Evolutionary conservation across 1,284 basidiomycete genomes (phyloP).

Genomic region (Cryptococcus depauperatus): DNA sequence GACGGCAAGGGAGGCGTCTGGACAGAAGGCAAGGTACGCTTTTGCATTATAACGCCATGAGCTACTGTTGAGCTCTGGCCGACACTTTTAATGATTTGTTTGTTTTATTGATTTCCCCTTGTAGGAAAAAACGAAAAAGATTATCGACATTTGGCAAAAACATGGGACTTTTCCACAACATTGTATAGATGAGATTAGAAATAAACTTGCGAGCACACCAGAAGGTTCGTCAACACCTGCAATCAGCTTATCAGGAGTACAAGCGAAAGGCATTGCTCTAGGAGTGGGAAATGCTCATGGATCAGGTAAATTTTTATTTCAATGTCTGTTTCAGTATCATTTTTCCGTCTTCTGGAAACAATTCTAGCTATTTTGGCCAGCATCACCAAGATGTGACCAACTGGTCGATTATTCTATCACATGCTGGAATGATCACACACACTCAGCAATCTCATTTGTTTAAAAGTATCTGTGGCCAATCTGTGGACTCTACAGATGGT

Average conservation of each 20-base stretch:
- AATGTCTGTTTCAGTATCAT: constrained; percentile 1
- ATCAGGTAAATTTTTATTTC: constrained; percentile 16
- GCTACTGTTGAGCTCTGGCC: neutral
- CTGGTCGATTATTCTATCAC: no score
- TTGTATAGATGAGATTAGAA: constrained; percentile 24
- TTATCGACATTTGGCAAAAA: constrained; percentile 90
- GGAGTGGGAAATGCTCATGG: neutral
- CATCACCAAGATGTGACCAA: no score
- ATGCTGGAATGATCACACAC: no score
- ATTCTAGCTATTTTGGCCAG: no score
- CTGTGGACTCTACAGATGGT: no score
- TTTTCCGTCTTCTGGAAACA: neutral
- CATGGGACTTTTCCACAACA: constrained; percentile 69
- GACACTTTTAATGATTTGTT: constrained; percentile 1
- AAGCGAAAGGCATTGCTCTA: neutral
- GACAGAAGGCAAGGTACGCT: constrained; percentile 74
- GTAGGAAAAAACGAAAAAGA: constrained; percentile 92
- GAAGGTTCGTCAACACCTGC: constrained; percentile 13
- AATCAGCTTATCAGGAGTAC: neutral
- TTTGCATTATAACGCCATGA: constrained; percentile 5
- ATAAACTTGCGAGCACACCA: constrained; percentile 12
- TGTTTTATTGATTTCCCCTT: no score
- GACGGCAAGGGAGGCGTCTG: constrained; percentile 49
- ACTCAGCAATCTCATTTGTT: no score
- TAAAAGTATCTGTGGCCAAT: no score